Evolutionary conservation across 2,329 filamentous ascomycete genomes (phyloP), one percentile per base, ranked within the genome.

Genomic region (Trematosphaeria pertusa): DNA sequence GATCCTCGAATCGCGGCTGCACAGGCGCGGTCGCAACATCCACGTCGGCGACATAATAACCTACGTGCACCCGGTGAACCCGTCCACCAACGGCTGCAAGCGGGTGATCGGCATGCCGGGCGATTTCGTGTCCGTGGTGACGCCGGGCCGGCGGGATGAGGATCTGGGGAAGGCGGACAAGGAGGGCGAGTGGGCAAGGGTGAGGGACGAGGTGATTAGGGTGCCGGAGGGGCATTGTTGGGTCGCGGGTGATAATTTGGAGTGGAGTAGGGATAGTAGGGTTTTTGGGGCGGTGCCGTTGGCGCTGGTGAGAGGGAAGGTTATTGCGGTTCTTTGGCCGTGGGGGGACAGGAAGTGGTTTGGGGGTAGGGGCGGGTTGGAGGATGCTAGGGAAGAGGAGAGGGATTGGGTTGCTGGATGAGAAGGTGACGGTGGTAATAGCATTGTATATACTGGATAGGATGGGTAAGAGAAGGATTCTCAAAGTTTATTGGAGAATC

Each of bases 201-300:
- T 69, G 7, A 63, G 48, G 30, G 67, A 71, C 32, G 58, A 61
- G 38, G 86, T 89, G 82, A 80, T 91, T 14, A 85, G 88, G 78
- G 88, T 99, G 12, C 94, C 94, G 0, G 79, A 88, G 65, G 94
- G 94, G 1, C 94, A 99, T 77, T 95, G 91, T 63, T 97, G 91
- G 84, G 77, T 97, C 5, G 83, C 86, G 2, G 94, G 94, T 2
- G 94, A 99, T 72, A 97, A 97, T 71, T 67, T 96, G 51, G 80
- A 84, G 3, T 87, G 83, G 62, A 97, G 91, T 18, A 79, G 90
- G 55, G 94, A 99, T 75, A 97, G 91, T 33, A 85, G 94, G 52
- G 78, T 86, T 31, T 96, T 88, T 74, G 94, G 94, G 0, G 91
- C 94, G 0, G 70, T 99, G 20, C 94, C 94, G 0, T 75, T 99